Evolutionary conservation across 2,329 filamentous ascomycete species (phyloP).

Genomic region (Emergomyces pasteurianus): DNA sequence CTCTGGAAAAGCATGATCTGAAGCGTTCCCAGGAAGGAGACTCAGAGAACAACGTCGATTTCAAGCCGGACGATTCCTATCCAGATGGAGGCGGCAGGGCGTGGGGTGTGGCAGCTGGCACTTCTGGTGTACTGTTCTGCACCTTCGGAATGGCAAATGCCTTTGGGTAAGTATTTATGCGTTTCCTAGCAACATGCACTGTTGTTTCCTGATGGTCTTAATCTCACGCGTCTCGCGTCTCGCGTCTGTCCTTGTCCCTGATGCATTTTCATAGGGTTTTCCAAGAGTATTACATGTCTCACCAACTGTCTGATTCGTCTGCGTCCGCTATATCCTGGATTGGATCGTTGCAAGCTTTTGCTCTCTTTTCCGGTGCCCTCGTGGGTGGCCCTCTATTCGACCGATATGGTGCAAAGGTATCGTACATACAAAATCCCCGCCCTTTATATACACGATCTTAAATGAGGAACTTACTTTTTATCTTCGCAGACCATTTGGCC

Average conservation of each 20-base stretch:
- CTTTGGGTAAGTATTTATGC: constrained; percentile 11
- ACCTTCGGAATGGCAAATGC: constrained; percentile 20
- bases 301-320: constrained; percentile 27
- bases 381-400: constrained; percentile 45
- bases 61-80: constrained; percentile 5
- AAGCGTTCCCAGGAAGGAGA: not conserved
- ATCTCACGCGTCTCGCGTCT: not conserved
- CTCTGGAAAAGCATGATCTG: not conserved
- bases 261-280: constrained; percentile 38
- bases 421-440: not conserved
- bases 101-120: constrained; percentile 16
- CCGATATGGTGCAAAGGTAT: constrained; percentile 9
- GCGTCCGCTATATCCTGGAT: constrained; percentile 43
- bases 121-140: constrained; percentile 16
- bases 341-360: constrained; percentile 40
- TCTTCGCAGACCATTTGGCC: not conserved
- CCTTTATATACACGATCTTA: not conserved
- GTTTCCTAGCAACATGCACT: not conserved
- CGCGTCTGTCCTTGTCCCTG: not conserved
- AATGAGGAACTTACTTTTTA: not conserved
- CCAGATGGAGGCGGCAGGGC: constrained; percentile 18
- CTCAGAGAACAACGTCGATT: not conserved
- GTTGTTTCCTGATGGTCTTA: not conserved
- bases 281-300: constrained; percentile 40
- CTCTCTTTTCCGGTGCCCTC: constrained; percentile 40